Evolutionary conservation across 768 basidiomycete genomes (phyloP).

Genomic region (Roridomyces roridus): DNA sequence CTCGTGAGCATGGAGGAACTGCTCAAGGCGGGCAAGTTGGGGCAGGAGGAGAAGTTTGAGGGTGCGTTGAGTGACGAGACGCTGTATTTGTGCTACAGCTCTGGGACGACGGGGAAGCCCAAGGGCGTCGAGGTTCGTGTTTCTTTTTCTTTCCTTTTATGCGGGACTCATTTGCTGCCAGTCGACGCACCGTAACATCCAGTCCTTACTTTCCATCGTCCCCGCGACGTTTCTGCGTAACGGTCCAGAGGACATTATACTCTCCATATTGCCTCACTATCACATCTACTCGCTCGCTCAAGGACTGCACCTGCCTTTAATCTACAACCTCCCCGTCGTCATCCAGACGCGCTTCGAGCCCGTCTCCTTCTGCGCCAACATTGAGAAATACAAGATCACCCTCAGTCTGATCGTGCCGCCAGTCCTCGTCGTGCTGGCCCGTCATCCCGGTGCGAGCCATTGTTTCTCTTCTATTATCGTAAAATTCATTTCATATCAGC

Average conservation of each 20-base stretch:
- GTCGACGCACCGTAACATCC: conserved; percentile 60
- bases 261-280: conserved; percentile 54
- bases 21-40: conserved; percentile 18
- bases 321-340: conserved; percentile 45
- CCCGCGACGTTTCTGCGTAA: conserved; percentile 38
- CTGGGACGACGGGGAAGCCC: conserved; percentile 59
- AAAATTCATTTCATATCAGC: conserved; percentile 32
- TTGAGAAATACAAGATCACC: conserved; percentile 60
- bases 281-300: conserved; percentile 32
- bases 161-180: conserved; percentile 15
- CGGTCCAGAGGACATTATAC: conserved; percentile 45
- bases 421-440: conserved; percentile 62
- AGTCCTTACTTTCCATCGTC: conserved; percentile 49
- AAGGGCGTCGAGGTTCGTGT: conserved; percentile 17
- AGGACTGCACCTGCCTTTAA: conserved; percentile 50
- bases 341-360: conserved; percentile 64
- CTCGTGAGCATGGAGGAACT: conserved; percentile 22
- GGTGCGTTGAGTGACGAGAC: conserved; percentile 28
- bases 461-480: background rate
- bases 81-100: conserved; percentile 33
- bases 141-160: background rate
- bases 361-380: conserved; percentile 50
- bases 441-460: conserved; percentile 51
- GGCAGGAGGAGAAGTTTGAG: conserved; percentile 30
- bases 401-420: conserved; percentile 63